Evolutionary conservation across 108 stramenopile species (phyloP).

Genomic region (Parietichytrium sp.): DNA sequence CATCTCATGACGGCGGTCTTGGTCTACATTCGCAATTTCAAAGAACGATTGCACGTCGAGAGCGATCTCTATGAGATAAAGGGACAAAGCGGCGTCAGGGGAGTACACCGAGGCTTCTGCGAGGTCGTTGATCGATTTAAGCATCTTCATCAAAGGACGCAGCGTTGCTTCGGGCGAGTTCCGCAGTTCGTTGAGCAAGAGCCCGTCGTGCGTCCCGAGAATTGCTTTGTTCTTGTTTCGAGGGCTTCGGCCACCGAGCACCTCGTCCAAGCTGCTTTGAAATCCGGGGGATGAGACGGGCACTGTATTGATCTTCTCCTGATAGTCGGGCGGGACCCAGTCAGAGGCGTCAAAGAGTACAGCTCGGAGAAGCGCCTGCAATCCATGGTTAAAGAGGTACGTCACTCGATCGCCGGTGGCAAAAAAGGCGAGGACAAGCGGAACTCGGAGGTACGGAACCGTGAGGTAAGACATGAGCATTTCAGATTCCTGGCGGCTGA

Average conservation of each 20-base stretch:
- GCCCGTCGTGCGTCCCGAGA: conserved; percentile 40
- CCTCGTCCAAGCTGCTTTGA: neutral
- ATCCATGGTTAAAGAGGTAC: neutral
- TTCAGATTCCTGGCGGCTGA: conserved; percentile 42
- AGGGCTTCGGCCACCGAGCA: neutral
- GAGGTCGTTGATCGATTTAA: conserved; percentile 36
- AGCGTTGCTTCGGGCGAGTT: conserved; percentile 28
- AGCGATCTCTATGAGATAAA: conserved; percentile 32
- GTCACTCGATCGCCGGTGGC: conserved; percentile 34
- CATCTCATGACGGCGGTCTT: neutral
- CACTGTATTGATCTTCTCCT: conserved; percentile 30
- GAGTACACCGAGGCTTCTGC: conserved; percentile 40
- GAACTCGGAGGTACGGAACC: conserved; percentile 45
- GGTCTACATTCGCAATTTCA: neutral
- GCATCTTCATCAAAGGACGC: conserved; percentile 32
- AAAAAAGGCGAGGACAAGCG: conserved; percentile 43
- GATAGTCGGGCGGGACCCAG: conserved; percentile 41
- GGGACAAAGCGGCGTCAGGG: conserved; percentile 16
- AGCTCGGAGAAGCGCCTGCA: conserved; percentile 31
- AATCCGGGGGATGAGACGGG: neutral
- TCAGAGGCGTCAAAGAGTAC: conserved; percentile 47
- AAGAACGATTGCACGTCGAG: conserved; percentile 29
- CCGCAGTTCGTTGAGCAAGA: conserved; percentile 40
- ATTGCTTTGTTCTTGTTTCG: neutral
- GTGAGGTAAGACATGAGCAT: conserved; percentile 39